These are phyloP conservation scores for Sporothrix mexicana DNA, from an alignment of 2,329 filamentous ascomycete genomes.

Conservation along the genomic window DNA sequence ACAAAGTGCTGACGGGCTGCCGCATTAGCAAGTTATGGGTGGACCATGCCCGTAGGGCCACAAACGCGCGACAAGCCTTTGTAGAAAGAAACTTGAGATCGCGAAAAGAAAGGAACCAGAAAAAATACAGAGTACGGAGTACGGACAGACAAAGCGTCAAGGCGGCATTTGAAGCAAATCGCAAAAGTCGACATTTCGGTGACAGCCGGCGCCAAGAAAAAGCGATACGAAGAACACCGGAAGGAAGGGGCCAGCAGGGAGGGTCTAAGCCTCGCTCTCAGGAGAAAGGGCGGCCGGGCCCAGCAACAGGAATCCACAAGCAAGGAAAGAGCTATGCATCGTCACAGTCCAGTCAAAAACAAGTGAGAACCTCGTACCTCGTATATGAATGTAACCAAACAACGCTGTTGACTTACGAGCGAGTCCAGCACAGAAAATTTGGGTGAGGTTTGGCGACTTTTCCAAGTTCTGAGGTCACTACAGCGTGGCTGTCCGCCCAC, in stretches of 20 bases:
- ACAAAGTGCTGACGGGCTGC: constrained; percentile 22
- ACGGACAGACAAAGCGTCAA: neutral
- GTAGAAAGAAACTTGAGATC: neutral
- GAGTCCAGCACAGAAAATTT: neutral
- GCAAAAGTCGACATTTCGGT: constrained; percentile 5
- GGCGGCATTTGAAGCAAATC: neutral
- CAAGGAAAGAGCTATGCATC: constrained; percentile 15
- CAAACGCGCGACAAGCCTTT: neutral
- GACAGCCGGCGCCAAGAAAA: constrained; percentile 28
- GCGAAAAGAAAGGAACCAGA: neutral
- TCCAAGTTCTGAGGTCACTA: constrained; percentile 11
- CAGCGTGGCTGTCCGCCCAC: constrained; percentile 18
- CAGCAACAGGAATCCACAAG: neutral
- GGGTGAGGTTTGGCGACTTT: neutral
- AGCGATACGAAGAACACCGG: constrained; percentile 24
- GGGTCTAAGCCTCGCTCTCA: constrained; percentile 30
- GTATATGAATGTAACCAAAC: constrained; percentile 32
- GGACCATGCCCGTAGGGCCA: neutral
- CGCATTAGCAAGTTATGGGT: neutral
- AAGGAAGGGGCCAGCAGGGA: constrained; percentile 24
- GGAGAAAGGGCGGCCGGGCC: constrained; percentile 15
- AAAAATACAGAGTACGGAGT: no score
- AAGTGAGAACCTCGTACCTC: constrained; percentile 15
- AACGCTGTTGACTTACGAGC: neutral
- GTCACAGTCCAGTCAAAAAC: neutral